Base-by-base conservation (phyloP, 768 basidiomycete species). In the Lactarius psammicola region DNA sequence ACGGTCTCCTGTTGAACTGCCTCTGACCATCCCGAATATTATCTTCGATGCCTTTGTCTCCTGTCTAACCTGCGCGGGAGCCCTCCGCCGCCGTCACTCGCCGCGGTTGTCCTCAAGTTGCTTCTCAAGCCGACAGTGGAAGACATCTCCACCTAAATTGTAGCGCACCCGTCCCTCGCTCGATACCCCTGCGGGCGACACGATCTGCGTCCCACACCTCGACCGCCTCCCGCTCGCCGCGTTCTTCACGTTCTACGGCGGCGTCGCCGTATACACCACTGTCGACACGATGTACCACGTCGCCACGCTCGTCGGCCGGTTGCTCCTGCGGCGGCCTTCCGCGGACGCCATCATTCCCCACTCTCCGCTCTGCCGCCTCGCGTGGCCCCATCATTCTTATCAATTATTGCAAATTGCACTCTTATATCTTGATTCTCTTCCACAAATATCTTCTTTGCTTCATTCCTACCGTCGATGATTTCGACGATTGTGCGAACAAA, bases 311-410 rank as follows among this genome's bases (percentile, higher is more conserved):
- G 9, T 69, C 13, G 71, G 73, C 31, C 46, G 78, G 33, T 38
- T 73, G 18, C 17, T 79, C 23, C 57, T 80, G 4, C 64, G 72
- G 18, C 75, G 77, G 42, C 67, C 73, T 1, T 72, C 75, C 2
- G 57, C 67, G 10, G 68, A 72, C 44, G n/a, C n/a, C n/a, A n/a
- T n/a, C n/a, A n/a, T n/a, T n/a, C n/a, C n/a, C n/a, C n/a, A n/a
- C n/a, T n/a, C n/a, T n/a, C n/a, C n/a, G n/a, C n/a, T n/a, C n/a
- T n/a, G n/a, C n/a, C n/a, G n/a, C n/a, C n/a, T n/a, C n/a, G n/a
- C n/a, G n/a, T n/a, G n/a, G n/a, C n/a, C n/a, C n/a, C n/a, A n/a
- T n/a, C n/a, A n/a, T n/a, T n/a, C n/a, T n/a, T n/a, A n/a, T n/a
- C n/a, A n/a, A n/a, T n/a, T n/a, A n/a, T n/a, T n/a, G n/a, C n/a